These are phyloP conservation scores for Diaporthe capsici DNA, from an alignment of 2,329 filamentous ascomycete genomes.

Conservation along the genomic window DNA sequence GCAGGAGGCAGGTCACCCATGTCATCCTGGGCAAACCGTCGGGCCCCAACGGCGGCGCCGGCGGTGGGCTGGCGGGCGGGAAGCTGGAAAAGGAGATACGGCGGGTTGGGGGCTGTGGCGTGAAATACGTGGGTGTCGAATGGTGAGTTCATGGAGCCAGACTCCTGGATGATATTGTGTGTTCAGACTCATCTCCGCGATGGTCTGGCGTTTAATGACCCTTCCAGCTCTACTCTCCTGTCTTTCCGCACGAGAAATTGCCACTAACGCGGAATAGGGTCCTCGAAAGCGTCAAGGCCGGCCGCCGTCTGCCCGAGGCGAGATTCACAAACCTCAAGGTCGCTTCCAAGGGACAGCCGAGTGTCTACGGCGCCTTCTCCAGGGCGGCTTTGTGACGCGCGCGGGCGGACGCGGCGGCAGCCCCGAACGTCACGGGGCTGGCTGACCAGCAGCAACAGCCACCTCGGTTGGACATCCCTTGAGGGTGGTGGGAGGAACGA, in stretches of 20 bases:
- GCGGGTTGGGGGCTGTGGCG: constrained; percentile 74
- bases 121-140: constrained; percentile 85
- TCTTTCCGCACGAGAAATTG: not conserved
- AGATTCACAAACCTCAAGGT: constrained; percentile 76
- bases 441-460: constrained; percentile 13
- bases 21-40: constrained; percentile 81
- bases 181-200: not conserved
- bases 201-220: not conserved
- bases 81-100: constrained; percentile 88
- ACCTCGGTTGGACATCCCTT: constrained; percentile 6
- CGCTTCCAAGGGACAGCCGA: constrained; percentile 73
- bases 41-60: constrained; percentile 65
- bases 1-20: constrained; percentile 83
- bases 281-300: constrained; percentile 84
- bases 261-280: constrained; percentile 65
- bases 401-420: not conserved
- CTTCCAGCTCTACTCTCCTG: not conserved
- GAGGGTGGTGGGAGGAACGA: not conserved
- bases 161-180: too few species aligned
- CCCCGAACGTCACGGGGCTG: constrained; percentile 1
- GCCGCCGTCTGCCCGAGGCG: constrained; percentile 81
- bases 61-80: constrained; percentile 80
- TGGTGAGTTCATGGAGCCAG: constrained; percentile 66
- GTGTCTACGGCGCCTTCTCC: constrained; percentile 66
- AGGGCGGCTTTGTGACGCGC: constrained; percentile 38